Conservation (phyloP, 768 basidiomycete species). For the Symmetrospora coprosmae region DNA sequence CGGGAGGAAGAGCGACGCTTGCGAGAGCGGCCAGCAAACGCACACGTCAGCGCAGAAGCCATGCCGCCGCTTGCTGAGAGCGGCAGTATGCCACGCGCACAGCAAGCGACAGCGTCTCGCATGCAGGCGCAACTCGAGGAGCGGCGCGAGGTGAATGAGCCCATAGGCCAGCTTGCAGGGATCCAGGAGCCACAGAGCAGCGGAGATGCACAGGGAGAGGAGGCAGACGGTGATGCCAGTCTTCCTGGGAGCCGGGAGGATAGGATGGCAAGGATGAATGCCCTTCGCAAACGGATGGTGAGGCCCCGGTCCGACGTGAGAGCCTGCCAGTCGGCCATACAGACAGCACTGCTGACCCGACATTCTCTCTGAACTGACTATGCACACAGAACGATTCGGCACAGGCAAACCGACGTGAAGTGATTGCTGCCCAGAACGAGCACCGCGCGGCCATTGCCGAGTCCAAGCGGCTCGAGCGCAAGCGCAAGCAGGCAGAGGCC, state of each 20-base stretch:
- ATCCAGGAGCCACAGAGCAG: neutral
- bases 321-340: conserved; percentile 9
- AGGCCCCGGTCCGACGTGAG: conserved; percentile 33
- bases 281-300: conserved; percentile 67
- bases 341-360: conserved; percentile 8
- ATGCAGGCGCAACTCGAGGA: too few relatives aligned
- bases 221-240: too few relatives aligned
- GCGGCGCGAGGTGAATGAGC: too few relatives aligned
- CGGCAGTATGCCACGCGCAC: too few relatives aligned
- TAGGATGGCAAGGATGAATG: conserved; percentile 59
- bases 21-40: neutral
- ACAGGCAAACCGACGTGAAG: conserved; percentile 66
- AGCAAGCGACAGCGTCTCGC: too few relatives aligned
- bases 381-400: conserved; percentile 53
- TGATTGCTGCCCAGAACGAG: conserved; percentile 70
- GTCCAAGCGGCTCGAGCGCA: conserved; percentile 67
- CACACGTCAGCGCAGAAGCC: neutral
- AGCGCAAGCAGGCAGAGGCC: conserved; percentile 58
- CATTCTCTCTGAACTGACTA: neutral
- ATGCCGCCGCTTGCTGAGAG: too few relatives aligned
- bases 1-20: neutral
- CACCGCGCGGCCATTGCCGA: conserved; percentile 65
- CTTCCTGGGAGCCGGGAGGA: too few relatives aligned
- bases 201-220: neutral
- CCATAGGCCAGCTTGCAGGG: neutral